These are phyloP conservation scores for Haplosporangium sp. DNA, from an alignment of 371 early-diverging fungal species.

Conservation along the genomic window DNA sequence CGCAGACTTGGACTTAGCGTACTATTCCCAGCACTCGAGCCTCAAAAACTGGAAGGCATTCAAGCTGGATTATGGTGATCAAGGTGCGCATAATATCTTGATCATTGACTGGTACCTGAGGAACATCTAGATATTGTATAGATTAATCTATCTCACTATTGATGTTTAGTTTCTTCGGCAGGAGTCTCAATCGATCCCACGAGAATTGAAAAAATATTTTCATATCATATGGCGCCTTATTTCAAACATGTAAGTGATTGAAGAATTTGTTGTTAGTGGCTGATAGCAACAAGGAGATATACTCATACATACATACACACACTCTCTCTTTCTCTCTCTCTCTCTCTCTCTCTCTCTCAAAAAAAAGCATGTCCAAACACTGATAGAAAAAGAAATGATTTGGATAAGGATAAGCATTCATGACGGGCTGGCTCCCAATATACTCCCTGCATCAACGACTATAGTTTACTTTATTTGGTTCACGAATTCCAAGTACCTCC, in stretches of 20 bases:
- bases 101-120: not conserved
- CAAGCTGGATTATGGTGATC: constrained; percentile 35
- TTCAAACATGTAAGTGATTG: constrained; percentile 53
- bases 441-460: constrained; percentile 40
- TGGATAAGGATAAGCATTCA: constrained; percentile 65
- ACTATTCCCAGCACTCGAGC: constrained; percentile 39
- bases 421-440: constrained; percentile 50
- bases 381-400: constrained; percentile 47
- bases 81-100: constrained; percentile 13
- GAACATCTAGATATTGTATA: too few species aligned
- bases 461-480: constrained; percentile 61
- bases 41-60: constrained; percentile 56
- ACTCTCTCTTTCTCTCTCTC: not conserved
- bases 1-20: constrained; percentile 58
- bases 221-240: constrained; percentile 41
- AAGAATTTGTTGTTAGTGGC: not conserved
- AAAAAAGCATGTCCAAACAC: constrained; percentile 57
- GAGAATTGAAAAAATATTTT: constrained; percentile 36
- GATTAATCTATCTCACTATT: not conserved
- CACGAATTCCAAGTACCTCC: constrained; percentile 60
- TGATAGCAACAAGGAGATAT: not conserved
- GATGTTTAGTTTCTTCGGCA: not conserved
- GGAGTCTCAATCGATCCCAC: constrained; percentile 19
- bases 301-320: too few species aligned
- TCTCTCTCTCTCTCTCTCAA: too few species aligned